A percentile compares a stretch with the other conserved stretches of the same genome.
These are phyloP conservation scores for Cylindrotheca fusiformis DNA, from an alignment of 108 stramenopile genomes.

Conservation along the genomic window DNA sequence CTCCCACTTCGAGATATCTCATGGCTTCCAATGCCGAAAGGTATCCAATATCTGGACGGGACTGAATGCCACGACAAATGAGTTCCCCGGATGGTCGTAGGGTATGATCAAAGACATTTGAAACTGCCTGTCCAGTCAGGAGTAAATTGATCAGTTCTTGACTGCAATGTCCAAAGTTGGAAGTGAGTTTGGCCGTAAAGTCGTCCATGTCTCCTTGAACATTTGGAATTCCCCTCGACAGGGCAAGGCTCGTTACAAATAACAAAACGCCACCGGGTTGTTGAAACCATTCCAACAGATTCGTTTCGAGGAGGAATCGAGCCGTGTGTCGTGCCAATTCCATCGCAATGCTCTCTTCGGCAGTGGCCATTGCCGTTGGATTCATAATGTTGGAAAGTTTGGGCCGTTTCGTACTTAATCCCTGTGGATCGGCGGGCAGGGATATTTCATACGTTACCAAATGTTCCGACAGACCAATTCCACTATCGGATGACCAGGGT, in stretches of 20 bases:
- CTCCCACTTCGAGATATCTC: slow-evolving; percentile 77
- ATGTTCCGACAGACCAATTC: slow-evolving; percentile 18
- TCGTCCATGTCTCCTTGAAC: slow-evolving; percentile 78
- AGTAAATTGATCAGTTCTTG: slow-evolving; percentile 89
- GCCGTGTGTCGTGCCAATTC: slow-evolving; percentile 23
- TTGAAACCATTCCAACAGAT: slow-evolving; percentile 47
- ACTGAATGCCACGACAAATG: slow-evolving; percentile 74
- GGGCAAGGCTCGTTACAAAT: slow-evolving; percentile 67
- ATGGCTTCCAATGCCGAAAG: slow-evolving; percentile 77
- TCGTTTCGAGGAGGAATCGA: slow-evolving; percentile 33
- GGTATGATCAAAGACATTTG: slow-evolving; percentile 85
- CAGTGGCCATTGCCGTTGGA: slow-evolving; percentile 3
- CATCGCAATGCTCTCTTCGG: background rate
- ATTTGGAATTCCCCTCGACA: slow-evolving; percentile 43
- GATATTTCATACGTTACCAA: slow-evolving; percentile 13
- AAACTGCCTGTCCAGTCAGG: slow-evolving; percentile 73
- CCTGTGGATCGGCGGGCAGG: slow-evolving; percentile 6
- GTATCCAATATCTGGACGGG: slow-evolving; percentile 76
- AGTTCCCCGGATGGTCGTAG: slow-evolving; percentile 56
- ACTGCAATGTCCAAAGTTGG: slow-evolving; percentile 85
- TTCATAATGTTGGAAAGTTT: slow-evolving; percentile 1
- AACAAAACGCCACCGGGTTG: slow-evolving; percentile 66
- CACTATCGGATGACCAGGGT: slow-evolving; percentile 27
- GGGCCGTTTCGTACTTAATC: slow-evolving; percentile 10
- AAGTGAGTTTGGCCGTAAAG: slow-evolving; percentile 53